phyloP scores from a whole-genome alignment of 1,139 yeast genomes.

The Pneumocystis sp. region DNA sequence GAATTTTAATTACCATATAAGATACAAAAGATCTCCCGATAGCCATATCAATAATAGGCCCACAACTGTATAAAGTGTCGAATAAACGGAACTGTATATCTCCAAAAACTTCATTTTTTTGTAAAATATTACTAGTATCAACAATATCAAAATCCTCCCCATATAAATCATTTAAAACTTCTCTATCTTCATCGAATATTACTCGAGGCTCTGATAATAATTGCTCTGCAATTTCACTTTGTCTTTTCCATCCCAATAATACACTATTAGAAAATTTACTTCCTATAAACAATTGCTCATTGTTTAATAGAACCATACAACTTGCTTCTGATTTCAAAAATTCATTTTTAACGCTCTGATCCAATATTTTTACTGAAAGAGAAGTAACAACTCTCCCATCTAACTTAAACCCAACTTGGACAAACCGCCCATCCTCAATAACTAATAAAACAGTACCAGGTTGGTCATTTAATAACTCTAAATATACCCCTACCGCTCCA shows the following conservation, averaged over 20 bases:
- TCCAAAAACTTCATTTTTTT: not conserved
- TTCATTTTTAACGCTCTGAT: conserved; percentile 7
- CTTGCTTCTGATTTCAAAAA: conserved; percentile 5
- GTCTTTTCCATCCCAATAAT: conserved; percentile 25
- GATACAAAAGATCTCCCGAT: conserved; percentile 31
- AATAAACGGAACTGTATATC: conserved; percentile 21
- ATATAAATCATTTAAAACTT: conserved; percentile 23
- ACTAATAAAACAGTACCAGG: conserved; percentile 38
- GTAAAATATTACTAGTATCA: not conserved
- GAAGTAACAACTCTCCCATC: conserved; percentile 32
- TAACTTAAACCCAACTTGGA: conserved; percentile 36
- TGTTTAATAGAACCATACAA: conserved; percentile 14
- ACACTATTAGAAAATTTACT: conserved; percentile 32
- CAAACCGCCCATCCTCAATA: conserved; percentile 38
- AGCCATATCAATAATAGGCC: conserved; percentile 61
- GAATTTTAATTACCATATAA: not conserved
- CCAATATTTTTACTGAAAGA: conserved; percentile 20
- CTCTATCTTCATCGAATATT: conserved; percentile 22
- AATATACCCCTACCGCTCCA: conserved; percentile 35
- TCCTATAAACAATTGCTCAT: conserved; percentile 29
- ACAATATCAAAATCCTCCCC: conserved; percentile 5
- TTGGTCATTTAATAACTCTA: conserved; percentile 22
- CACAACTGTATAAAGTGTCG: conserved; percentile 50
- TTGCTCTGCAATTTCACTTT: not conserved
- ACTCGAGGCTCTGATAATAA: conserved; percentile 4